Conservation (phyloP, 2,329 filamentous ascomycete species). For the Calonectria multiphialidica region DNA sequence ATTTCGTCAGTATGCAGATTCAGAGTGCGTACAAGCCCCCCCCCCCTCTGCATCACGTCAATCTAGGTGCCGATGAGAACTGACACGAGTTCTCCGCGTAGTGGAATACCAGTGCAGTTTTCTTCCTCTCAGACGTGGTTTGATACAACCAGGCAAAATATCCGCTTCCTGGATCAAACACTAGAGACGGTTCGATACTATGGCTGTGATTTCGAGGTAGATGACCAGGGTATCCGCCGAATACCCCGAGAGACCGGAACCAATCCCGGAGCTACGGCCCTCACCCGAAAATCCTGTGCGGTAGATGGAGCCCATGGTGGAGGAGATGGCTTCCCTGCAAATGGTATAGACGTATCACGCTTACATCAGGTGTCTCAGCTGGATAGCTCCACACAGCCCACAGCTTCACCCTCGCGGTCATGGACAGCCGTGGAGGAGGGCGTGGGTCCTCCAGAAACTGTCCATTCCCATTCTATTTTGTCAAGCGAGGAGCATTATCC, state of each 20-base stretch:
- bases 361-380: not conserved
- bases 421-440: not conserved
- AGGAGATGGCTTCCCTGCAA: not conserved
- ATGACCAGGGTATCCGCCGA: not conserved
- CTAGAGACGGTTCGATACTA: not conserved
- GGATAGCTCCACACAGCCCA: not conserved
- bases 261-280: not conserved
- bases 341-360: not conserved
- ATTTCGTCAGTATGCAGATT: not conserved
- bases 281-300: not conserved
- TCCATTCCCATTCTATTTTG: not conserved
- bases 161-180: not conserved
- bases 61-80: no score
- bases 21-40: not conserved
- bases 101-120: not conserved
- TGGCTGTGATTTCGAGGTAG: not conserved
- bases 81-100: not conserved
- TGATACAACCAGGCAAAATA: not conserved
- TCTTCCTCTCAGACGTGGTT: not conserved
- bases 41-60: no score
- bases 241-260: not conserved
- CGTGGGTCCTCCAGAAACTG: not conserved
- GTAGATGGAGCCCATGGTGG: not conserved
- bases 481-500: not conserved
- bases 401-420: not conserved